phyloP scores from a whole-genome alignment of 306 rosid species.

The Fagus crenata region DNA sequence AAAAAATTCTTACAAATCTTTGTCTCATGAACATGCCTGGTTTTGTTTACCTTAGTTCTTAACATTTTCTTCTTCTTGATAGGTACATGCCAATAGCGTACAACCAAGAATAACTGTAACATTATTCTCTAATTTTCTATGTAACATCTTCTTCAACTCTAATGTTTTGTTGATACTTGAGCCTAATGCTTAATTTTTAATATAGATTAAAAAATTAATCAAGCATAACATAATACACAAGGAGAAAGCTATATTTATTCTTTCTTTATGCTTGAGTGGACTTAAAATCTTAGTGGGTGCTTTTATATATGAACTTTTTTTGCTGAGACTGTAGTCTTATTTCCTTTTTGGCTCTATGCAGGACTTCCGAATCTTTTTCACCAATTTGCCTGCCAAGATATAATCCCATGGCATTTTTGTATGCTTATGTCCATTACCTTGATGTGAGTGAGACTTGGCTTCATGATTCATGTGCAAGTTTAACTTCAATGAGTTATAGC shows the following conservation, averaged over 20 bases:
- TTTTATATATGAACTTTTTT: conserved; percentile 3
- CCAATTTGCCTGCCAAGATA: conserved; percentile 98
- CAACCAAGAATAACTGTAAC: not conserved
- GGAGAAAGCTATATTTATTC: not conserved
- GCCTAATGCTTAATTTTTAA: not conserved
- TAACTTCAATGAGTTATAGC: not conserved
- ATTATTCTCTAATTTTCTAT: not conserved
- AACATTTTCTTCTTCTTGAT: not conserved
- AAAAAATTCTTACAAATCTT: not conserved
- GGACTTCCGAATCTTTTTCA: conserved; percentile 93
- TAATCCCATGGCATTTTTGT: conserved; percentile 87
- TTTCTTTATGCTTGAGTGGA: not conserved
- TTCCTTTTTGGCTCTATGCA: conserved; percentile 44
- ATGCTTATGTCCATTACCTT: conserved; percentile 83
- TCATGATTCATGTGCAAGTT: conserved; percentile 1
- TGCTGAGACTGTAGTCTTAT: conserved; percentile 15
- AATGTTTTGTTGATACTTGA: not conserved
- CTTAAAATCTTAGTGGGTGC: not conserved
- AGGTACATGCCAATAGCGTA: not conserved
- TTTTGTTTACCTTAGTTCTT: not conserved
- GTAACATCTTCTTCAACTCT: not conserved
- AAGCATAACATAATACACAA: not conserved
- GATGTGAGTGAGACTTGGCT: conserved; percentile 61
- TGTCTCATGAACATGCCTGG: not conserved
- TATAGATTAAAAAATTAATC: not conserved